Percentiles rank a stretch among this genome's conserved stretches.
phyloP scores from a whole-genome alignment of 768 basidiomycete species.

The Gloeostereum incarnatum region DNA sequence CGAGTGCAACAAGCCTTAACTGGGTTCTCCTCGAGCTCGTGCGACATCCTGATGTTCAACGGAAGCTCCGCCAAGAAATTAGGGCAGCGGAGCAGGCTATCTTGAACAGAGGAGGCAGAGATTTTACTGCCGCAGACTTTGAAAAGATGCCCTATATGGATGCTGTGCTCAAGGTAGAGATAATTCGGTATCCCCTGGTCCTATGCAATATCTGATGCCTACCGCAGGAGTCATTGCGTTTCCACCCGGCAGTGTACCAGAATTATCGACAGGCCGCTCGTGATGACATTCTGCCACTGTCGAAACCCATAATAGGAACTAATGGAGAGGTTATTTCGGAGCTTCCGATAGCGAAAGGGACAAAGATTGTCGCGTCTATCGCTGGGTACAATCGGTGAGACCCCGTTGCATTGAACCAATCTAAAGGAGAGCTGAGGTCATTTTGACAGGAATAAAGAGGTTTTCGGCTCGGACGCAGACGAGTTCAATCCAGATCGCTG shows the following conservation, averaged over 20 bases:
- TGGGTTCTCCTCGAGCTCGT: constrained; percentile 63
- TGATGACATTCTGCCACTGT: constrained; percentile 54
- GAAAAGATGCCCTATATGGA: constrained; percentile 39
- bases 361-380: constrained; percentile 41
- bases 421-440: neutral
- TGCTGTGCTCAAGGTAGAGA: constrained; percentile 38
- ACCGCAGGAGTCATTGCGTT: constrained; percentile 38
- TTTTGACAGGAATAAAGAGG: constrained; percentile 29
- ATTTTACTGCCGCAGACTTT: constrained; percentile 36
- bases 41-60: constrained; percentile 46
- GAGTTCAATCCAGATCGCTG: constrained; percentile 49
- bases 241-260: constrained; percentile 44
- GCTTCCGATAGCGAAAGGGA: constrained; percentile 40
- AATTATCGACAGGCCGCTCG: constrained; percentile 38
- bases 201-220: neutral
- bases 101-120: constrained; percentile 24
- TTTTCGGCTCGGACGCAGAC: constrained; percentile 51
- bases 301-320: constrained; percentile 36
- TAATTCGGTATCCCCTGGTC: neutral
- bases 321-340: constrained; percentile 33
- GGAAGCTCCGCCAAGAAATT: constrained; percentile 53
- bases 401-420: neutral
- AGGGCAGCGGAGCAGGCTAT: constrained; percentile 23
- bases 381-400: constrained; percentile 44
- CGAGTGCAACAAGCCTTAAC: constrained; percentile 44